These are phyloP conservation scores for Allomyces macrogynus DNA, from an alignment of 192 early-diverging fungal species.

Conservation along the genomic window DNA sequence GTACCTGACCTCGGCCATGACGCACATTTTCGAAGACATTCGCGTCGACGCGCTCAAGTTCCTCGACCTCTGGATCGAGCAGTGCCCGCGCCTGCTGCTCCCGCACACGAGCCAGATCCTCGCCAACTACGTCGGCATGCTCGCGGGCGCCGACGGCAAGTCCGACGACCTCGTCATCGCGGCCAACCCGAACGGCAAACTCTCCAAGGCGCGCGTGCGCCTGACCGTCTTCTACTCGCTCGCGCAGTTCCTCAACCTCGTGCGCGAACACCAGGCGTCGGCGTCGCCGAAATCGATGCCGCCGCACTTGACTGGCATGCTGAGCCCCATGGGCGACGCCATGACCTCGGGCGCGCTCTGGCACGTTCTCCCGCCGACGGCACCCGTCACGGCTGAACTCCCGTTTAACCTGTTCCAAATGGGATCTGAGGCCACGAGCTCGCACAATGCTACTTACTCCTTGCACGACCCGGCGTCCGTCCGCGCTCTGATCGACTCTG, in stretches of 20 bases:
- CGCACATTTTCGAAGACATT: conserved; percentile 72
- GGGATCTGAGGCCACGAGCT: neutral
- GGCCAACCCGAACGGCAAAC: neutral
- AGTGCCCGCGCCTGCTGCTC: neutral
- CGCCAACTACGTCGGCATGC: neutral
- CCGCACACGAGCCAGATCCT: neutral
- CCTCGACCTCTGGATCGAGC: conserved; percentile 46
- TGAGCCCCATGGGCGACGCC: no score
- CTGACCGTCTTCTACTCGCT: neutral
- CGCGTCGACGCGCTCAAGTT: conserved; percentile 58
- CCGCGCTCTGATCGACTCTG: neutral
- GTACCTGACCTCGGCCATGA: conserved; percentile 69
- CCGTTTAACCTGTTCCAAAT: neutral
- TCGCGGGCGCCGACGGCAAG: neutral
- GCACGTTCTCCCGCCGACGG: no score
- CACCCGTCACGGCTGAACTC: neutral
- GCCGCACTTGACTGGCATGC: neutral
- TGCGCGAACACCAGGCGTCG: neutral
- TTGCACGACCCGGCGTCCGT: neutral
- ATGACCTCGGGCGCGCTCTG: no score
- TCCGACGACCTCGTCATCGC: no score
- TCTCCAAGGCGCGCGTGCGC: neutral
- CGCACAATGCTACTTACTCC: neutral
- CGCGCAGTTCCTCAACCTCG: neutral
- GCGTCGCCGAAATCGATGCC: neutral